These are phyloP conservation scores for Cupressus sempervirens DNA, from an alignment of 75 land plant species.

Conservation along the genomic window DNA sequence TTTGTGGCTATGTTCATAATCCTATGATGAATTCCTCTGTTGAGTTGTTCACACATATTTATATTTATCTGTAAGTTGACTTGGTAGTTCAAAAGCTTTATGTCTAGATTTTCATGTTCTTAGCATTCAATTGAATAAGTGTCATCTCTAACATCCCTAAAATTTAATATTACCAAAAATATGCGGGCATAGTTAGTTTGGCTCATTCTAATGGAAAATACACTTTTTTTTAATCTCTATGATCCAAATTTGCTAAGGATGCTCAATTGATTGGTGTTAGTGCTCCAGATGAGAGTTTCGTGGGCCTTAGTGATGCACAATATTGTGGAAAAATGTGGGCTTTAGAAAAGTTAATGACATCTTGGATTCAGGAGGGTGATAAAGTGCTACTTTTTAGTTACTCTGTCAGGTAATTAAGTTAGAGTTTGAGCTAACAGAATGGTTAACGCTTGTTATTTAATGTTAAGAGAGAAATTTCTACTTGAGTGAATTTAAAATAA, in stretches of 20 bases:
- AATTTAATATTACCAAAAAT: too few relatives aligned
- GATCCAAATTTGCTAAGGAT: conserved; percentile 82
- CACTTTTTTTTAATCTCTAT: too few relatives aligned
- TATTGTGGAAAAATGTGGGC: conserved; percentile 98
- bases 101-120: too few relatives aligned
- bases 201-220: too few relatives aligned
- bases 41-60: too few relatives aligned
- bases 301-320: conserved; percentile 78
- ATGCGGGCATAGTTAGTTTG: too few relatives aligned
- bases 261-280: conserved; percentile 68
- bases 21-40: too few relatives aligned
- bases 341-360: conserved; percentile 55
- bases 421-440: neutral
- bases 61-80: too few relatives aligned
- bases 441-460: neutral
- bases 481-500: neutral
- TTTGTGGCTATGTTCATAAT: too few relatives aligned
- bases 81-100: too few relatives aligned
- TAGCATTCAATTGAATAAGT: too few relatives aligned
- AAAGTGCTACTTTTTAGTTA: conserved; percentile 92
- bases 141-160: too few relatives aligned
- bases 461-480: neutral
- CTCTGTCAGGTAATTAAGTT: conserved; percentile 73
- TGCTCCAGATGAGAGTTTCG: conserved; percentile 75
- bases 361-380: conserved; percentile 75